A percentile compares a stretch with the other conserved stretches of the same genome.
Conservation (phyloP, 495 filamentous ascomycete genomes). For the Pyrenopolyporus hunteri region DNA sequence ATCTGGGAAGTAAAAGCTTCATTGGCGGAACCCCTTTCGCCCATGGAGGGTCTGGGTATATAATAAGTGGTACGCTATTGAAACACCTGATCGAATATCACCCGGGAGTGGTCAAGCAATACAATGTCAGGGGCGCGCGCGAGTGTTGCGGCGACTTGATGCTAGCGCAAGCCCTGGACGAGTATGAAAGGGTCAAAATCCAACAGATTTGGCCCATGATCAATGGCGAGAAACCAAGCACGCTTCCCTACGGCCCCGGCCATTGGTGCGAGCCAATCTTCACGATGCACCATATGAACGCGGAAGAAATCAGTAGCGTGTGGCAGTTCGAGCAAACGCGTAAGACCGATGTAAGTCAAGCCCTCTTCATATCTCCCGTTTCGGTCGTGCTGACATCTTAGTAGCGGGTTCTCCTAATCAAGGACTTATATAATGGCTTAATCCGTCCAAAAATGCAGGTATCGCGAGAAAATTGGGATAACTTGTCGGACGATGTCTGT, state of each 20-base stretch:
- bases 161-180: constrained; percentile 50
- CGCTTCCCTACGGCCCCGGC: constrained; percentile 48
- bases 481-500: constrained; percentile 49
- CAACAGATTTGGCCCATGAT: constrained; percentile 59
- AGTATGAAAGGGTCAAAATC: constrained; percentile 46
- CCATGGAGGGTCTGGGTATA: constrained; percentile 58
- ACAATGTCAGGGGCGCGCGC: constrained; percentile 45
- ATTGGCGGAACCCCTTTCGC: constrained; percentile 48
- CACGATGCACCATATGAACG: constrained; percentile 59
- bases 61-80: constrained; percentile 54
- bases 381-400: too few species aligned
- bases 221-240: constrained; percentile 54
- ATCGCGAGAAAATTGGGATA: constrained; percentile 52
- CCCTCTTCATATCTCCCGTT: too few species aligned
- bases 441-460: constrained; percentile 44
- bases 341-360: constrained; percentile 43
- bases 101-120: constrained; percentile 43
- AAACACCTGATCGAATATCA: constrained; percentile 43
- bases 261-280: constrained; percentile 65
- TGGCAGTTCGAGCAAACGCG: constrained; percentile 48
- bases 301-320: constrained; percentile 45
- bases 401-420: constrained; percentile 47
- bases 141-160: constrained; percentile 59
- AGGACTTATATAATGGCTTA: constrained; percentile 50
- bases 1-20: constrained; percentile 61